Conservation (phyloP, 192 early-diverging fungal species). For the Obelidium mucronatum region DNA sequence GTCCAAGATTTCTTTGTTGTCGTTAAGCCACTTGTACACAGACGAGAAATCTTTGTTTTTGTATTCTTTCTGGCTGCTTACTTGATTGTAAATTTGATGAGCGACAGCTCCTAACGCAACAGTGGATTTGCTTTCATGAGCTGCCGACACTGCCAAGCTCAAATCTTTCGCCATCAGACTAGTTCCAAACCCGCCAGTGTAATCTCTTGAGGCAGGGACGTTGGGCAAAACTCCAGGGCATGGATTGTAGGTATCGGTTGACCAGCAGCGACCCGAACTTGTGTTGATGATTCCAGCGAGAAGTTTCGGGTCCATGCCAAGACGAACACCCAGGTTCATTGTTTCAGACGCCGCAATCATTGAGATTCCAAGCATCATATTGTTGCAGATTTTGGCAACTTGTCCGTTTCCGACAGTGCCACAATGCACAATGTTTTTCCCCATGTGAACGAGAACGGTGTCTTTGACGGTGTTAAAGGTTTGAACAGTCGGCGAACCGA, state of each 20-base stretch:
- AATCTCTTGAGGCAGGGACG: constrained; percentile 80
- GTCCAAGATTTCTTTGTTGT: constrained; percentile 11
- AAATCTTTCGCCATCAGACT: constrained; percentile 94
- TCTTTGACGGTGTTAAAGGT: constrained; percentile 71
- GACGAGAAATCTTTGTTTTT: constrained; percentile 82
- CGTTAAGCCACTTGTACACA: constrained; percentile 48
- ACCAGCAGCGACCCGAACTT: constrained; percentile 91
- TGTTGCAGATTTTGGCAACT: constrained; percentile 97
- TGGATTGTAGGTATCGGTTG: constrained; percentile 91
- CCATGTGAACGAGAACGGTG: constrained; percentile 71
- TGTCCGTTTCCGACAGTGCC: constrained; percentile 85
- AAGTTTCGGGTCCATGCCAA: constrained; percentile 88
- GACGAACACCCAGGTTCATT: constrained; percentile 86
- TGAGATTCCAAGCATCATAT: constrained; percentile 91
- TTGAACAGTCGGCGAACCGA: constrained; percentile 68
- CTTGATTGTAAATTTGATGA: constrained; percentile 82
- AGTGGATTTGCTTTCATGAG: constrained; percentile 73
- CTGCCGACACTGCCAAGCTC: constrained; percentile 86
- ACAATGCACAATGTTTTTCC: constrained; percentile 88
- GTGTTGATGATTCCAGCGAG: constrained; percentile 89
- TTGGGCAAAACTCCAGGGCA: constrained; percentile 80
- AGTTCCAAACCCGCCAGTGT: constrained; percentile 90
- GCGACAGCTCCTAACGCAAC: constrained; percentile 77
- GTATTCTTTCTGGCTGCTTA: constrained; percentile 68
- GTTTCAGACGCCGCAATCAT: constrained; percentile 95